Percentiles rank a stretch among this genome's conserved stretches.
Conservation (phyloP, 768 basidiomycete genomes). For the Pleurotus giganteus region DNA sequence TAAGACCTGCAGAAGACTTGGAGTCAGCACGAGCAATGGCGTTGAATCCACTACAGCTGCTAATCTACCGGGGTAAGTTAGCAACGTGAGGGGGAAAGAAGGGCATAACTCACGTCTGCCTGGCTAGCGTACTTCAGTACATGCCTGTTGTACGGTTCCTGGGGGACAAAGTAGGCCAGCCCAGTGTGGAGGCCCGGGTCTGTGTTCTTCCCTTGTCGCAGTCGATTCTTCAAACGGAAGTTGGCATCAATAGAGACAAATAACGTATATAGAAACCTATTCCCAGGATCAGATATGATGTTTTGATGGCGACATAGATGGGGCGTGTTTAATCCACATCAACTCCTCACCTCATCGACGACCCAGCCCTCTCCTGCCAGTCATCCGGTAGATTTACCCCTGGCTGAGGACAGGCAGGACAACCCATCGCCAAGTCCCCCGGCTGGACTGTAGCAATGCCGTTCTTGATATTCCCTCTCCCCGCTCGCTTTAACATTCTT, state of each 20-base stretch:
- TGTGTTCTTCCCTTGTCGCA: not conserved
- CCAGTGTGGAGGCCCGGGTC: not conserved
- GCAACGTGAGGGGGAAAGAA: not conserved
- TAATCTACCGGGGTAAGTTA: not conserved
- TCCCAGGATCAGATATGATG: not conserved
- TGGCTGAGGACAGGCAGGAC: constrained; percentile 29
- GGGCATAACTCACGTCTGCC: not conserved
- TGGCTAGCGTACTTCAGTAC: not conserved
- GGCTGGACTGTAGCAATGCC: constrained; percentile 17
- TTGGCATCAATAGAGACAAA: constrained; percentile 2
- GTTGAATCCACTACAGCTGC: not conserved
- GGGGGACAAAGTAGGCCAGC: constrained; percentile 2
- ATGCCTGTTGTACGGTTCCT: not conserved
- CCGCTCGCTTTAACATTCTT: constrained; percentile 21
- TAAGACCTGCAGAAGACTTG: not conserved
- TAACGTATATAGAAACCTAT: constrained; percentile 1
- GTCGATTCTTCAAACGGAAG: constrained; percentile 2
- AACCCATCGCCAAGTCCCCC: constrained; percentile 26
- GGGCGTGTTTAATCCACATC: not conserved
- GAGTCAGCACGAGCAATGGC: not conserved
- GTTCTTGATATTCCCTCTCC: constrained; percentile 18
- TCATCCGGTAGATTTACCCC: constrained; percentile 24
- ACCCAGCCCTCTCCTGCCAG: constrained; percentile 16
- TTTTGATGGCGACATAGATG: not conserved
- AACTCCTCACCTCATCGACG: constrained; percentile 4